phyloP scores from a whole-genome alignment of 2,329 filamentous ascomycete species.

The Ophiosphaerella korrae region DNA sequence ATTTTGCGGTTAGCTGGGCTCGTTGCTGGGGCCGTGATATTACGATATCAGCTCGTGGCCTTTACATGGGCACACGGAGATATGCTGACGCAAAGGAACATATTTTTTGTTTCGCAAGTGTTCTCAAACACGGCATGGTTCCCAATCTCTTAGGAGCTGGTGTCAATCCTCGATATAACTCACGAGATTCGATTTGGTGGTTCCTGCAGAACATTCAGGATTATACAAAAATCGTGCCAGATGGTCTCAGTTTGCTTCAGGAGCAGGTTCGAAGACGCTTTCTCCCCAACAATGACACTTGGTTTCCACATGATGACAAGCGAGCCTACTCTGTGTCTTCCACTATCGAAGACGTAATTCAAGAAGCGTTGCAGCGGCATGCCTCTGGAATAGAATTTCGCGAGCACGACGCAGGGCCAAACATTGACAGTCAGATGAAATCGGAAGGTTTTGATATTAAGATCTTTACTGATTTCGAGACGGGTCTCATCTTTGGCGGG shows the following conservation, averaged over 20 bases:
- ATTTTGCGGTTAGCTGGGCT: constrained; percentile 93
- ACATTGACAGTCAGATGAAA: constrained; percentile 91
- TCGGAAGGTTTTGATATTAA: constrained; percentile 90
- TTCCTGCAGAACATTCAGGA: constrained; percentile 96
- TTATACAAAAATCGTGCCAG: constrained; percentile 79
- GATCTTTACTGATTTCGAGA: constrained; percentile 88
- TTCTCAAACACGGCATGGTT: constrained; percentile 98
- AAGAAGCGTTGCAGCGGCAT: constrained; percentile 91
- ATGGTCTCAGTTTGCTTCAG: constrained; percentile 74
- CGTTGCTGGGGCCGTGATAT: constrained; percentile 97
- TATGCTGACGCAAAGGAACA: constrained; percentile 91
- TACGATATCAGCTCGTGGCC: constrained; percentile 90
- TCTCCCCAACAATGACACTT: constrained; percentile 92
- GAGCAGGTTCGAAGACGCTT: constrained; percentile 83
- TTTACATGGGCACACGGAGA: constrained; percentile 89
- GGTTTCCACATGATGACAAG: constrained; percentile 81
- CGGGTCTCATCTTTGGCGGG: constrained; percentile 89
- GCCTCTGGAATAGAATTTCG: constrained; percentile 88
- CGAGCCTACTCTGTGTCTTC: constrained; percentile 85
- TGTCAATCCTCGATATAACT: constrained; percentile 88
- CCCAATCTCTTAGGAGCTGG: constrained; percentile 90
- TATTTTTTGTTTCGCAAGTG: constrained; percentile 91
- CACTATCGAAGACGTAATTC: constrained; percentile 85
- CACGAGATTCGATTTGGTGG: constrained; percentile 96
- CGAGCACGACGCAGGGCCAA: constrained; percentile 89